phyloP scores from a whole-genome alignment of 305 asterid species.

The Caryopteris hybrid region DNA sequence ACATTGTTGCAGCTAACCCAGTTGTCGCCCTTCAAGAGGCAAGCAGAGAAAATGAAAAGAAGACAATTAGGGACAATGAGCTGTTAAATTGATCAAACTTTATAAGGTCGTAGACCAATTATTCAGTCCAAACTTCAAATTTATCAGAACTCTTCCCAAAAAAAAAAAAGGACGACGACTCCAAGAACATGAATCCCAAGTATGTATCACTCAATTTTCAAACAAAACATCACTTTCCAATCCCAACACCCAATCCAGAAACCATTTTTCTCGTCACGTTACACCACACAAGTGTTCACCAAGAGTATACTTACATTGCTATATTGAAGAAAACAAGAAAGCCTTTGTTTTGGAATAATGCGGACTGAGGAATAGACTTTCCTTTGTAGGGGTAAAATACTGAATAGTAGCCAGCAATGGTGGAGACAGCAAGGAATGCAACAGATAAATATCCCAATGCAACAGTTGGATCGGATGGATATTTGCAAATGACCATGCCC shows the following conservation, averaged over 20 bases:
- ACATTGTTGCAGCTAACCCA: conserved; percentile 60
- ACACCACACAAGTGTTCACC: no score
- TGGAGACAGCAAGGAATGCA: conserved; percentile 44
- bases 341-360: conserved; percentile 54
- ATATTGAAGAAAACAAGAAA: conserved; percentile 50
- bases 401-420: conserved; percentile 45
- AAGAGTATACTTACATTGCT: conserved; percentile 60
- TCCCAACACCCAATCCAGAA: no score
- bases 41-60: neutral
- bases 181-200: no score
- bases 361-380: conserved; percentile 59
- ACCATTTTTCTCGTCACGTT: no score
- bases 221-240: neutral
- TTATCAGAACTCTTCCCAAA: no score
- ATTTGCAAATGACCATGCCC: conserved; percentile 56
- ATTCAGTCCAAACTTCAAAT: no score
- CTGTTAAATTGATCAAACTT: no score
- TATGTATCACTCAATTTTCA: neutral
- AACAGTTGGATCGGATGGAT: conserved; percentile 58
- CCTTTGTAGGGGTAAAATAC: conserved; percentile 72
- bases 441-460: conserved; percentile 53
- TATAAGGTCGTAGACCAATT: no score
- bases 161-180: no score
- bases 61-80: no score
- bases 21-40: conserved; percentile 45